Conservation (phyloP, 2,329 filamentous ascomycete species). For the Gnomoniopsis smithogilvyi region DNA sequence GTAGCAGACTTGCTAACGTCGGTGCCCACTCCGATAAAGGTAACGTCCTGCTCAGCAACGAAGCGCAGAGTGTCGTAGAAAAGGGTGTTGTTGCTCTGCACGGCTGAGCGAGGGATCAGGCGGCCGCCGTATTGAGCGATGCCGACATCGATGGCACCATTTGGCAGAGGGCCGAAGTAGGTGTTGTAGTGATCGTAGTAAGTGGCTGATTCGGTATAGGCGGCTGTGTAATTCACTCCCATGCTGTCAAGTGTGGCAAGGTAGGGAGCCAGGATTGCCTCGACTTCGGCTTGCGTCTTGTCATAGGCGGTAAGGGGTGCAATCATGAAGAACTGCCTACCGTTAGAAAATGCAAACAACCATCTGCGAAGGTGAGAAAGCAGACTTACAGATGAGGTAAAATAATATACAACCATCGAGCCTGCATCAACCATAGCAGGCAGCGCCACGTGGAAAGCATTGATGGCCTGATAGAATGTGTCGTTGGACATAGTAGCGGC, state of each 20-base stretch:
- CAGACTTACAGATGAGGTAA: slow-evolving; percentile 7
- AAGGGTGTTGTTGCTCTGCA: slow-evolving; percentile 6
- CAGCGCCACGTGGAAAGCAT: slow-evolving; percentile 22
- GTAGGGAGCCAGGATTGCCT: slow-evolving; percentile 44
- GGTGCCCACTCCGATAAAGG: slow-evolving; percentile 30
- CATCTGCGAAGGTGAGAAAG: neutral
- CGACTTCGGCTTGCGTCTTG: slow-evolving; percentile 39
- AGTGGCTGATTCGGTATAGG: slow-evolving; percentile 33
- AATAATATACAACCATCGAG: slow-evolving; percentile 23
- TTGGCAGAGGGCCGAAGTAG: slow-evolving; percentile 38
- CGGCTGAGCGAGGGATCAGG: slow-evolving; percentile 35
- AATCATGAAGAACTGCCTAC: slow-evolving; percentile 39
- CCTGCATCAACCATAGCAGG: slow-evolving; percentile 24
- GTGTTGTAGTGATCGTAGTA: slow-evolving; percentile 44
- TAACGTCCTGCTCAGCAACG: slow-evolving; percentile 30
- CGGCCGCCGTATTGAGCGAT: slow-evolving; percentile 39
- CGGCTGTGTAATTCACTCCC: slow-evolving; percentile 26
- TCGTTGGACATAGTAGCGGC: slow-evolving; percentile 19
- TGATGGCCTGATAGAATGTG: slow-evolving; percentile 21
- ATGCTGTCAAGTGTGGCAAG: slow-evolving; percentile 35
- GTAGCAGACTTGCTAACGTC: slow-evolving; percentile 14
- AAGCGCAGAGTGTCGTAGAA: slow-evolving; percentile 26
- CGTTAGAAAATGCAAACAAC: neutral
- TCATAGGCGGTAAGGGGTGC: slow-evolving; percentile 44
- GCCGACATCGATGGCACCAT: slow-evolving; percentile 49